Evolutionary conservation across 768 basidiomycete genomes (phyloP).

Genomic region (Amanita rimosa): DNA sequence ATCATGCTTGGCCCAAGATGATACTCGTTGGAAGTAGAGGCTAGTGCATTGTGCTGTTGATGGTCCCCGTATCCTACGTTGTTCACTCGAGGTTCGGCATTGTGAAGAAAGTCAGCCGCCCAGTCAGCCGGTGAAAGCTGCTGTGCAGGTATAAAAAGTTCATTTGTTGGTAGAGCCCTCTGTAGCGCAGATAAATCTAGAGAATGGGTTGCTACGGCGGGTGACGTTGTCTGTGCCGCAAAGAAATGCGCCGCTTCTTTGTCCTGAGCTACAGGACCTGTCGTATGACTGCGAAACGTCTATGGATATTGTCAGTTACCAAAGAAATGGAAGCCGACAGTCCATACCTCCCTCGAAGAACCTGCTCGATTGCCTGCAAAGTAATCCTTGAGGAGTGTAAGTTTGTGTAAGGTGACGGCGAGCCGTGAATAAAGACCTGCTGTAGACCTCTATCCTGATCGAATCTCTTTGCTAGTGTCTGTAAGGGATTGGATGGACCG

Average conservation of each 20-base stretch:
- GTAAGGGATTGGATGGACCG: constrained; percentile 77
- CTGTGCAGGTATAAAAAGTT: constrained; percentile 14
- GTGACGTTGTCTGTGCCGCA: constrained; percentile 21
- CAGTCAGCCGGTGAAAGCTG: constrained; percentile 30
- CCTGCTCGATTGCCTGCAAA: constrained; percentile 45
- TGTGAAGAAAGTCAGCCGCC: constrained; percentile 51
- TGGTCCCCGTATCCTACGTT: neutral
- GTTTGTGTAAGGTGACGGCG: neutral
- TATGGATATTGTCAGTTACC: constrained; percentile 14
- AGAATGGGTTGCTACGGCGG: constrained; percentile 23
- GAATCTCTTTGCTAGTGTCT: constrained; percentile 68
- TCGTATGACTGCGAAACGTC: constrained; percentile 50
- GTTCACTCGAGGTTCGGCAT: constrained; percentile 6
- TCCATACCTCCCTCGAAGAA: constrained; percentile 49
- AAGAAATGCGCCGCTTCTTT: constrained; percentile 71
- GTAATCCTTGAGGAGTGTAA: constrained; percentile 44
- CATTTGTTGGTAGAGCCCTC: constrained; percentile 28
- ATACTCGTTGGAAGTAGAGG: neutral
- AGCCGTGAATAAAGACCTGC: constrained; percentile 44
- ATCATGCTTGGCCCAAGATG: neutral
- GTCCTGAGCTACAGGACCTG: constrained; percentile 28
- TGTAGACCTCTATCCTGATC: constrained; percentile 71
- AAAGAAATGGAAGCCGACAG: neutral
- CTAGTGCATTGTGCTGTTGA: neutral
- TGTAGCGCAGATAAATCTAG: constrained; percentile 55